These are phyloP conservation scores for Didymella lethalis DNA, from an alignment of 2,329 filamentous ascomycete genomes.

Conservation along the genomic window DNA sequence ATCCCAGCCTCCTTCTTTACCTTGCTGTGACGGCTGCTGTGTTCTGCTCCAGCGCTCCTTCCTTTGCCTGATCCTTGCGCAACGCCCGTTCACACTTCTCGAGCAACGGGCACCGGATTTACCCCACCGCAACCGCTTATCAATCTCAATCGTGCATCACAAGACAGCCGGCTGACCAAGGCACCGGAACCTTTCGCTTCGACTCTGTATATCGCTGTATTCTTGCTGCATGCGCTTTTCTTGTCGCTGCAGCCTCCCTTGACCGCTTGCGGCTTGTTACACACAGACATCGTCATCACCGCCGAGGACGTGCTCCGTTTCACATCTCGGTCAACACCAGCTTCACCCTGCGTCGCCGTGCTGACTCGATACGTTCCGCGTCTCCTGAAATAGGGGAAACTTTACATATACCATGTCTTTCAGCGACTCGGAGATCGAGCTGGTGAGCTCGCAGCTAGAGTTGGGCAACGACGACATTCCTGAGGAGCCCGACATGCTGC, in stretches of 20 bases:
- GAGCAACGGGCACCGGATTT: constrained; percentile 5
- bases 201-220: constrained; percentile 24
- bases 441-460: constrained; percentile 40
- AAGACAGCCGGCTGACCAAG: constrained; percentile 17
- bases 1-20: constrained; percentile 25
- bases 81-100: constrained; percentile 16
- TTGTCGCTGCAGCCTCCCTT: constrained; percentile 17
- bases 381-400: constrained; percentile 20
- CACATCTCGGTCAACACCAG: constrained; percentile 28
- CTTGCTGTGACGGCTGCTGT: constrained; percentile 25
- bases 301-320: constrained; percentile 45
- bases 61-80: constrained; percentile 23
- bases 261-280: constrained; percentile 32
- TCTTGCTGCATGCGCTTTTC: constrained; percentile 29
- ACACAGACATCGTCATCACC: constrained; percentile 30
- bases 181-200: constrained; percentile 32
- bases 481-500: constrained; percentile 52
- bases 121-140: constrained; percentile 19
- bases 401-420: constrained; percentile 38
- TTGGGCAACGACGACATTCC: constrained; percentile 51
- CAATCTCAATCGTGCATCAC: constrained; percentile 18
- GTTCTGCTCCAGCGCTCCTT: constrained; percentile 10
- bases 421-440: constrained; percentile 45
- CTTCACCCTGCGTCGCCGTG: constrained; percentile 20
- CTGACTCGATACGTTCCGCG: constrained; percentile 34